These are phyloP conservation scores for Polysphondylium violaceum DNA, from an alignment of 78 protist species.

Conservation along the genomic window DNA sequence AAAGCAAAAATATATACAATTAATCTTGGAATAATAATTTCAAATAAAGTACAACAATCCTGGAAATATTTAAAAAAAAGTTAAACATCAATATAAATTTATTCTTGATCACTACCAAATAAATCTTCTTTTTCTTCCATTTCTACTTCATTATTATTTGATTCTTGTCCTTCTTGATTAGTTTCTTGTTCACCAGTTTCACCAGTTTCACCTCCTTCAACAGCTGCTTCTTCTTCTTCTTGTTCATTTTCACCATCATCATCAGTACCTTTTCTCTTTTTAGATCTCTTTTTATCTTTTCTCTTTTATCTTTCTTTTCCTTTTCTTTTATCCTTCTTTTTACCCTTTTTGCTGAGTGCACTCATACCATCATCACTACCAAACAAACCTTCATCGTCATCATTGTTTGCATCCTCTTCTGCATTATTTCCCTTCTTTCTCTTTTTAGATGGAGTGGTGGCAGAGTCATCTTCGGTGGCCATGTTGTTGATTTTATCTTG, in stretches of 20 bases:
- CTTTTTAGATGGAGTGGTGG: not conserved
- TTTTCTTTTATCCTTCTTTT: constrained; percentile 9
- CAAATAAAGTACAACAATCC: no score
- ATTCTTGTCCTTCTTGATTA: not conserved
- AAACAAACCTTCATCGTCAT: not conserved
- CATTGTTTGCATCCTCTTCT: not conserved
- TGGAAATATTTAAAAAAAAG: no score
- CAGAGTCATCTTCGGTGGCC: not conserved
- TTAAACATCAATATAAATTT: no score
- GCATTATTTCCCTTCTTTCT: not conserved
- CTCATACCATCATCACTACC: not conserved
- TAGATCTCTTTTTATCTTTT: constrained; percentile 26
- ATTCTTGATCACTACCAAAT: constrained; percentile 4
- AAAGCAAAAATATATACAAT: no score
- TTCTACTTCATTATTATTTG: not conserved
- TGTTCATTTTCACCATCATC: not conserved
- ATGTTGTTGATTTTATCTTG: not conserved
- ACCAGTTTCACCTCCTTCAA: not conserved
- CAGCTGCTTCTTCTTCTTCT: not conserved
- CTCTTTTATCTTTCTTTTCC: constrained; percentile 6
- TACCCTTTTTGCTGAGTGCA: constrained; percentile 11
- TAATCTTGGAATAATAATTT: no score
- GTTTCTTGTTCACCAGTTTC: not conserved
- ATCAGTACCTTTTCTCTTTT: not conserved
- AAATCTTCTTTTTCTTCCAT: constrained; percentile 2